Conservation (phyloP, 371 early-diverging fungal species). For the Mucor racemosus region DNA sequence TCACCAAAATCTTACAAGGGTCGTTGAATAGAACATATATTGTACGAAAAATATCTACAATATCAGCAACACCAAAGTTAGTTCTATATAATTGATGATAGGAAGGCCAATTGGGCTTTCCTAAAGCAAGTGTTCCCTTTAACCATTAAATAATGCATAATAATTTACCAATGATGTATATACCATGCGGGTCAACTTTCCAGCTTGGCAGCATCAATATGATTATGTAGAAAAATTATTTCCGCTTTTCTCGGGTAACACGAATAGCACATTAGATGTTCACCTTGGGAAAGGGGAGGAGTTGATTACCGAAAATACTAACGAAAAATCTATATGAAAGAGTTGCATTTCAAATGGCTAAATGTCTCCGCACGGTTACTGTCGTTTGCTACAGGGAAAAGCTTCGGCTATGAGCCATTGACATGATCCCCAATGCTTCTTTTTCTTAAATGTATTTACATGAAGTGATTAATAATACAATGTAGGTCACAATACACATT, state of each 20-base stretch:
- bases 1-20: background rate
- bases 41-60: too few species aligned
- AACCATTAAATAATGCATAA: too few species aligned
- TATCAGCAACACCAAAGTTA: too few species aligned
- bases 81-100: too few species aligned
- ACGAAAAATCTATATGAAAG: background rate
- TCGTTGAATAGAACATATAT: too few species aligned
- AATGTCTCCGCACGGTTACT: background rate
- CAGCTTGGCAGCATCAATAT: background rate
- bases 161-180: too few species aligned
- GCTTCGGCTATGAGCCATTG: background rate
- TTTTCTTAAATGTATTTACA: background rate
- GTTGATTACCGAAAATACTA: background rate
- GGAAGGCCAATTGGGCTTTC: too few species aligned
- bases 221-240: background rate
- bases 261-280: background rate
- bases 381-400: background rate
- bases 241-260: slow-evolving; percentile 2
- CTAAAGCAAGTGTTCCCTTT: too few species aligned
- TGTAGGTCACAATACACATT: background rate
- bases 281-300: background rate
- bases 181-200: too few species aligned
- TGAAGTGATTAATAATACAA: slow-evolving; percentile 1
- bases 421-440: too few species aligned
- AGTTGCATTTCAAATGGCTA: background rate